Evolutionary conservation across 2,329 filamentous ascomycete species (phyloP), one percentile per base, ranked within the genome.

Genomic region (Emergomyces pasteurianus): DNA sequence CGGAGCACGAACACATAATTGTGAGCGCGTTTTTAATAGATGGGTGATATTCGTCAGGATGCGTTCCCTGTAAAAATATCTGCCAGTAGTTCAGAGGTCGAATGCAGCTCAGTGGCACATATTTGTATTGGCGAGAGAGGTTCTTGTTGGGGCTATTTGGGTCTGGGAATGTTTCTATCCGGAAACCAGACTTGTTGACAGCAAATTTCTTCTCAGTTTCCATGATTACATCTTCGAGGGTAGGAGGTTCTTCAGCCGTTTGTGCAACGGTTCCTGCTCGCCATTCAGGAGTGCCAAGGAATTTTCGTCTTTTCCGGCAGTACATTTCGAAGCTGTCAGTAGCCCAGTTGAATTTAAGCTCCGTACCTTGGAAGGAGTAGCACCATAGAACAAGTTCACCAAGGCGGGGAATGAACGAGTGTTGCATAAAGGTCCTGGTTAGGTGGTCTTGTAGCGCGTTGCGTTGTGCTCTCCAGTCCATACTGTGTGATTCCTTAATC

Each of bases 301-400:
- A 78, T 28, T 62, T 64, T 26, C 69, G 61, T n/a, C 71, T 66
- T 12, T 68, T 61, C 1, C 64, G 60, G 10, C 74, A 72, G 55
- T 74, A 77, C 1, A 74, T 68, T 58, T 74, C 70, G 54, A 73
- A 67, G 18, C 64, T 59, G 2, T 65, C 61, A 0, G 64, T 68
- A 3, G 67, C 63, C 1, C 64, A 58, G 58, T 79, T 73, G 63
- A 68, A 75, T 21, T 70, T 63, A 9, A 79, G 66, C 31, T 72
- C 72, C n/a, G 65, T 64, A 0, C 71, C 71, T 3, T 75, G 64
- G 43, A 74, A 69, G n/a, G 67, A 62, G 1, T 67, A 65, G 16
- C 66, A 67, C 78, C 81, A 85, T 0, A 86, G 72, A 0, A 86
- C 82, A 2, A 85, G 68, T 62, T 86, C 83, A 1, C 82, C 83